Percentiles rank a stretch among this genome's conserved stretches.
phyloP scores from a whole-genome alignment of 768 basidiomycete species.

The Leucosporidium yakuticum region DNA sequence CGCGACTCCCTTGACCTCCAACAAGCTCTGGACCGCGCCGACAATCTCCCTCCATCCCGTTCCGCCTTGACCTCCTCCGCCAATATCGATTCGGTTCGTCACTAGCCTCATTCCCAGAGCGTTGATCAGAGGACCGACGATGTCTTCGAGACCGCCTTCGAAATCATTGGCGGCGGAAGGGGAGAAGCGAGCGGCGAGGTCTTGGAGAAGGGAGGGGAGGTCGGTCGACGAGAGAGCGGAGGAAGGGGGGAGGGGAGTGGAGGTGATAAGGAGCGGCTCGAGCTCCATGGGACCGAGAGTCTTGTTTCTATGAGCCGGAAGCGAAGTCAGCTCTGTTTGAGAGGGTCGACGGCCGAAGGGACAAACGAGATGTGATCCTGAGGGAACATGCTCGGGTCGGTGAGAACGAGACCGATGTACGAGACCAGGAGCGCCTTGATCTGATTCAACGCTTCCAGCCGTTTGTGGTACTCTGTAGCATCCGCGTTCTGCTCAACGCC shows the following conservation, averaged over 20 bases:
- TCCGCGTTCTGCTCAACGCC: background rate
- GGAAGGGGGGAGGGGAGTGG: slow-evolving; percentile 49
- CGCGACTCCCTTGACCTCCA: slow-evolving; percentile 76
- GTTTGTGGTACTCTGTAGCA: slow-evolving; percentile 48
- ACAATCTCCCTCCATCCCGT: slow-evolving; percentile 73
- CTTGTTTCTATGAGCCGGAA: slow-evolving; percentile 49
- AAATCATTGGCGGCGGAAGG: slow-evolving; percentile 44
- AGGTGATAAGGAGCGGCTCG: slow-evolving; percentile 67
- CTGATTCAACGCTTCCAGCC: slow-evolving; percentile 62
- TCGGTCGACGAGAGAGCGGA: slow-evolving; percentile 60
- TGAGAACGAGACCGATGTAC: slow-evolving; percentile 74
- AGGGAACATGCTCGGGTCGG: slow-evolving; percentile 92
- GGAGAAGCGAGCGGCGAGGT: slow-evolving; percentile 67
- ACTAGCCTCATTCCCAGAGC: slow-evolving; percentile 42
- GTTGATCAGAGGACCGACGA: slow-evolving; percentile 67
- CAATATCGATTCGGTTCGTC: slow-evolving; percentile 40
- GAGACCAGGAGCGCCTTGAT: slow-evolving; percentile 75
- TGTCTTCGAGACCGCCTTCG: slow-evolving; percentile 66
- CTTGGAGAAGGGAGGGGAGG: slow-evolving; percentile 72
- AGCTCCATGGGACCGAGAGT: slow-evolving; percentile 72
- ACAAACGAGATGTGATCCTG: slow-evolving; percentile 50
- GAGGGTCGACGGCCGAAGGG: background rate
- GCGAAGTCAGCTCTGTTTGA: background rate
- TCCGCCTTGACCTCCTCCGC: slow-evolving; percentile 20
- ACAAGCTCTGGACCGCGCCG: slow-evolving; percentile 70